phyloP scores from a whole-genome alignment of 805 yeast genomes.

The Ogataea paraovalis region DNA sequence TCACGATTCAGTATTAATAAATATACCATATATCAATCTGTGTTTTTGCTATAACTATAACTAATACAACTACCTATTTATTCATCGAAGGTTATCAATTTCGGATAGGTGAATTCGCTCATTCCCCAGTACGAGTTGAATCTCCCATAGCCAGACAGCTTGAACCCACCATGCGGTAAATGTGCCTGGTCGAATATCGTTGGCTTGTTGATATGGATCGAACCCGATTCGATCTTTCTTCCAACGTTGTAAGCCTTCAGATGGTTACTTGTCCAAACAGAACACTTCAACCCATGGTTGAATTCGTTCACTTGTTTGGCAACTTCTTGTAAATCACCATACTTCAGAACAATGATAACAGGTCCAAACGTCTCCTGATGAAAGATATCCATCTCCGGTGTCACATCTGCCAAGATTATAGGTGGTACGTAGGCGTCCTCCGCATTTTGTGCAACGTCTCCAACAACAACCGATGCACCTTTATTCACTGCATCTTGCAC shows the following conservation, averaged over 20 bases:
- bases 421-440: conserved; percentile 22
- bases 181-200: conserved; percentile 24
- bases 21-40: too few relatives aligned
- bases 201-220: conserved; percentile 22
- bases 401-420: conserved; percentile 31
- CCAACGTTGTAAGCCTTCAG: conserved; percentile 34
- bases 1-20: too few relatives aligned
- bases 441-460: conserved; percentile 3
- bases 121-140: conserved; percentile 45
- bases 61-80: too few relatives aligned
- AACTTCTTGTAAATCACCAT: conserved; percentile 15
- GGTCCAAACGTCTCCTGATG: conserved; percentile 43
- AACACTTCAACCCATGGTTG: conserved; percentile 38
- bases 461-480: conserved; percentile 34
- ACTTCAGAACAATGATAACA: conserved; percentile 32
- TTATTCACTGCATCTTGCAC: conserved; percentile 35
- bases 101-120: conserved; percentile 36
- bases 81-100: conserved; percentile 38
- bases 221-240: conserved; percentile 34
- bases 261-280: conserved; percentile 39
- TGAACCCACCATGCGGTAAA: conserved; percentile 45
- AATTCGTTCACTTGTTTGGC: conserved; percentile 26
- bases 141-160: conserved; percentile 39
- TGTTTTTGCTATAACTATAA: too few relatives aligned
- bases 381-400: conserved; percentile 28